These are phyloP conservation scores for Litsea cubeba DNA, from an alignment of 164 flowering plant species.

Conservation along the genomic window DNA sequence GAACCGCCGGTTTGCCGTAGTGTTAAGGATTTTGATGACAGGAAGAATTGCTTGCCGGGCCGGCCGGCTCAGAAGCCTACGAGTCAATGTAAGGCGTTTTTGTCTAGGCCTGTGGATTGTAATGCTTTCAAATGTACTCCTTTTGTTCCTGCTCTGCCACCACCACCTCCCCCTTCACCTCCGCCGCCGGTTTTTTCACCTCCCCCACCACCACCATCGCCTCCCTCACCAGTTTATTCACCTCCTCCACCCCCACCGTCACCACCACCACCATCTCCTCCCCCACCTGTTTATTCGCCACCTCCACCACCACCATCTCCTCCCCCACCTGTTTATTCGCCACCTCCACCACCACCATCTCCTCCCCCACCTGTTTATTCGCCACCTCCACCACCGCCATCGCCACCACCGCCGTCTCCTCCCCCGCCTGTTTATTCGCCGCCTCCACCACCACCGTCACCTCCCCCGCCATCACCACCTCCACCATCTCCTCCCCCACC, in stretches of 20 bases:
- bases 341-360: slow-evolving; percentile 19
- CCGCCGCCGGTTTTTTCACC: slow-evolving; percentile 38
- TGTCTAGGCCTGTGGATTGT: slow-evolving; percentile 60
- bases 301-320: slow-evolving; percentile 33
- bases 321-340: slow-evolving; percentile 28
- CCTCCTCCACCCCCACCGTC: slow-evolving; percentile 38
- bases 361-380: not conserved
- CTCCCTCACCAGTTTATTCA: slow-evolving; percentile 34
- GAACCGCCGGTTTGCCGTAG: slow-evolving; percentile 67
- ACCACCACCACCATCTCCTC: slow-evolving; percentile 33
- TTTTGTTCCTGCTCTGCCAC: slow-evolving; percentile 53
- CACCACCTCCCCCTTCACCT: slow-evolving; percentile 53
- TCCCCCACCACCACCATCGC: slow-evolving; percentile 35
- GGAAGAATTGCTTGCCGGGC: slow-evolving; percentile 67
- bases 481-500: slow-evolving; percentile 19
- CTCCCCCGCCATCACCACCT: slow-evolving; percentile 26
- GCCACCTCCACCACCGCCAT: too few species aligned
- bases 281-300: slow-evolving; percentile 32
- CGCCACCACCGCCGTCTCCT: slow-evolving; percentile 21
- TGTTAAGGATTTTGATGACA: slow-evolving; percentile 43
- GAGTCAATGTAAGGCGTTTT: slow-evolving; percentile 51
- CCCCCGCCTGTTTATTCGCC: slow-evolving; percentile 19
- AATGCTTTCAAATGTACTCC: slow-evolving; percentile 53
- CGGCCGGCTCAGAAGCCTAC: slow-evolving; percentile 64
- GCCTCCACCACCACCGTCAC: slow-evolving; percentile 16